Evolutionary conservation across 2,329 filamentous ascomycete species (phyloP), one percentile per base, ranked within the genome.

Genomic region (Myriosclerotinia curreyana): DNA sequence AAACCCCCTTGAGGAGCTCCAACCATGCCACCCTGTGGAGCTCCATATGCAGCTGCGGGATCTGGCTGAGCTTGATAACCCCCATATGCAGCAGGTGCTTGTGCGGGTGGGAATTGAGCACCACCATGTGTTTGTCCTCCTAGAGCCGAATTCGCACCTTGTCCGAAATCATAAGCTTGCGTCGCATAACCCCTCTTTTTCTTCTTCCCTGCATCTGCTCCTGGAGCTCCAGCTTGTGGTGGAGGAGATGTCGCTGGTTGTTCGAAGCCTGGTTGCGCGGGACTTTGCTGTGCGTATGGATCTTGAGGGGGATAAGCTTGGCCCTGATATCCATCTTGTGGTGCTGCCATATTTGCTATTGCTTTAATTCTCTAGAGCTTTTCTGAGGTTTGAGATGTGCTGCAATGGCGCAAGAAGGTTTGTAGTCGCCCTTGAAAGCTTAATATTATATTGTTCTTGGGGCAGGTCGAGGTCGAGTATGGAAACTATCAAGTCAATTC

Each of bases 151-250:
- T 98, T 98, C 74, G 90, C 91, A 72, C 94, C 95, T 59, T 85
- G 84, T 59, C 90, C 92, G 72, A 98, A 95, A 66, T 96, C 94
- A 77, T 96, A 99, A 53, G 94, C 94, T 77, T 96, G 90, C 64
- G 91, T 91, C 62, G 95, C 95, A 80, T 98, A 98, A 64, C 90
- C 89, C 81, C 92, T 86, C 84, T 96, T 96, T 86, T 96, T 97
- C 81, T 92, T 92, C 77, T 84, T 87, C 68, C 79, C 73, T 22
- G 70, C 82, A 54, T 80, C 79, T 51, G 81, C 81, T 51, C 76
- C 74, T 51, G 67, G 71, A 46, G 75, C 75, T 56, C 74, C 69
- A 59, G 70, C 62, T 60, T 68, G 69, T 65, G 75, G 71, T 51
- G 73, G 67, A 48, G 73, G 66, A 40, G 74, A 69, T 28, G 68